Base-by-base conservation (phyloP, 2,329 filamentous ascomycete species). In the Fusarium annulatum region DNA sequence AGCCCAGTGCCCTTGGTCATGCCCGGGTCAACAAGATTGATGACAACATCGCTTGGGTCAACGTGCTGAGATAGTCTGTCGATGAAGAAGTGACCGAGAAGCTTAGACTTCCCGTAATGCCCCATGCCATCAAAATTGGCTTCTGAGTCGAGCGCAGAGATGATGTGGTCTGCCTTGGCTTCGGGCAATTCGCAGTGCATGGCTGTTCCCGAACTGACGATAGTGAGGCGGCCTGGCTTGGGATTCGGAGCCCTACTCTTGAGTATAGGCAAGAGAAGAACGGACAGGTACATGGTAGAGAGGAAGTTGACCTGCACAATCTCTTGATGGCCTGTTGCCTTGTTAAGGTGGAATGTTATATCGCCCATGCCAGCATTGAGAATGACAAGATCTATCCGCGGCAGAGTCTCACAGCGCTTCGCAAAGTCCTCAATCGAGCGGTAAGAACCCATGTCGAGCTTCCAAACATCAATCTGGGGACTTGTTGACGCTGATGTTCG, bases 291-390 rank as follows among this genome's bases (percentile, higher is more conserved):
- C 46, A 61, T 53, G 0, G 46, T 67, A 2, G 64, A 67, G 7
- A 67, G n/a, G 12, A 67, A 67, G 16, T 67, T 67, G 30, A 67
- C 41, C 10, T 67, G 64, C 1, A 67, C 15, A 2, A 30, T 61
- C 7, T 61, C 63, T 34, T 67, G 36, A 41, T 67, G 64, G 1
- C 63, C 55, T 1, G 64, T 67, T 2, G 34, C 5, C 23, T 67
- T 23, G 21, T 39, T 61, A 0, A 3, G 19, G 4, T 21, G 30
- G 9, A 53, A 41, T 9, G 6, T 23, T 1, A 19, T 10, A 15
- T 28, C 30, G 3, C 53, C 63, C 63, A 67, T 67, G 1, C 53
- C 64, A 7, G 63, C 64, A 5, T 67, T 67, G 11, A 67, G 9
- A 12, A 67, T 38, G 2, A 14, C 63, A 23, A 53, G 18, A 18